Evolutionary conservation across 495 filamentous ascomycete species (phyloP), one percentile per base, ranked within the genome.

Genomic region (Halenospora varia): DNA sequence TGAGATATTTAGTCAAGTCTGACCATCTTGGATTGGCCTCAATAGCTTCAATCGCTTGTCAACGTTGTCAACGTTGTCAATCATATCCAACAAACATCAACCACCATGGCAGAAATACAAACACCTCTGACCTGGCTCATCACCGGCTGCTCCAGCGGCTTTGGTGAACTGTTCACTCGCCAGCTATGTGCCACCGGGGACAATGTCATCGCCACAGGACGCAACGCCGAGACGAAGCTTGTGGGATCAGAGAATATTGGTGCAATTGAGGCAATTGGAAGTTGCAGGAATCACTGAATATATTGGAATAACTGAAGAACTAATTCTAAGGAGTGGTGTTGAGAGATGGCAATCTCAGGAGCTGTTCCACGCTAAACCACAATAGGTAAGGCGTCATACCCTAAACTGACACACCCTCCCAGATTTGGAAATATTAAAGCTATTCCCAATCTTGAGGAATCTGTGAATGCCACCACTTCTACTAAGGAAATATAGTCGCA

Each of bases 201-300:
- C 64, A 69, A 69, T 22, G 78, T 82, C 25, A 77, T 86, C 56
- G 81, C 81, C 3, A 78, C 78, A 0, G 79, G 75, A 20, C 80
- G 81, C 22, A 56, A 49, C 29, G 44, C 24, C 17, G 23, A 24
- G 17, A 25, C 6, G n/a, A 11, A 22, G 47, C 62, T 68, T 18
- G 56, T 71, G 0, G 58, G 70, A 41, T 70, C 81, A 11, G 66
- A 74, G 57, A 70, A 69, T 0, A 63, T 69, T 2, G 78, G 77
- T 1, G 75, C 75, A 4, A n/a, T n/a, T n/a, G n/a, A n/a, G n/a
- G n/a, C n/a, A n/a, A n/a, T n/a, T n/a, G n/a, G n/a, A n/a, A n/a
- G n/a, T n/a, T n/a, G n/a, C n/a, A n/a, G n/a, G n/a, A n/a, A n/a
- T n/a, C n/a, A n/a, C n/a, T n/a, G n/a, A n/a, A n/a, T n/a, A n/a